Base-by-base conservation (phyloP, 2,329 filamentous ascomycete species). In the Pseudogymnoascus sp. region DNA sequence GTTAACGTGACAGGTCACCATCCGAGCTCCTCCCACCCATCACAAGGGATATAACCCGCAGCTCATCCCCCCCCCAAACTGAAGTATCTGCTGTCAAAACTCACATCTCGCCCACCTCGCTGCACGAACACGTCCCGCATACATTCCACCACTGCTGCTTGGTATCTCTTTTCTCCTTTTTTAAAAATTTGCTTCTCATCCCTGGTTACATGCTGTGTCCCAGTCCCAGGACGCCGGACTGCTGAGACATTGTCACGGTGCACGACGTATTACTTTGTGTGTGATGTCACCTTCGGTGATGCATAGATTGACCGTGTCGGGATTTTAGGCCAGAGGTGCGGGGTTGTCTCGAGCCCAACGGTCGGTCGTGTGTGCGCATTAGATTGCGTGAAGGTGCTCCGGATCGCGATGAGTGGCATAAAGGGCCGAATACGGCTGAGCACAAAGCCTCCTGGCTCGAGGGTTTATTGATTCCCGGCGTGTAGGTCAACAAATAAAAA, bases 101-200 rank as follows among this genome's bases (percentile, higher is more conserved):
- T 55, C 48, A 55, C 48, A 55, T 55, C 48, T 55, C 48, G 48
- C 48, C 48, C 48, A 55, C 10, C n/a, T 55, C 48, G 48, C 48
- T 55, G 48, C 48, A 55, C 29, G 48, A 55, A 55, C 48, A 33
- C 29, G 48, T 55, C 15, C 42, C 48, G 2, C 48, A 7, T 55
- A 55, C 48, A 55, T 55, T 55, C 48, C 48, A 55, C 48, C 48
- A 21, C 48, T 33, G 48, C 29, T 51, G 29, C 29, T 55, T 33
- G 29, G 48, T 55, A 55, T 17, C 48, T 31, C 27, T 51, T 55
- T 48, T 12, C 33, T 31, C 12, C 21, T 13, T 17, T 21, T 39
- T 9, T 12, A 15, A 33, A 33, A 17, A 17, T 17, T 15, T 31
- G 31, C 17, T 55, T 55, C 5, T 31, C n/a, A 27, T 17, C 48